These are phyloP conservation scores for Suhomyces vadensis DNA, from an alignment of 805 yeast species.

Conservation along the genomic window DNA sequence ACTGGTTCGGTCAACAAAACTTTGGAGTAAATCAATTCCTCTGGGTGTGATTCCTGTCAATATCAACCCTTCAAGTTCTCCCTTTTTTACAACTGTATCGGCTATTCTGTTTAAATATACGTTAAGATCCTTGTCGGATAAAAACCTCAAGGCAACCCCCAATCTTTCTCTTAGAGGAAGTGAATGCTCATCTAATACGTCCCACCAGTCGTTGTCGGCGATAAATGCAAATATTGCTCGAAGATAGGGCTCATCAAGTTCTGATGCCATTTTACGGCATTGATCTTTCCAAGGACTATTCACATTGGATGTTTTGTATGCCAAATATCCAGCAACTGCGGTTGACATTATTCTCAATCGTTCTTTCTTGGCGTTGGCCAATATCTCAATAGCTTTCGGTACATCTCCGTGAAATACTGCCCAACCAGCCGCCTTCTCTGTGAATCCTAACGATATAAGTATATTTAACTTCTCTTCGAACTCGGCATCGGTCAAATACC, in stretches of 20 bases:
- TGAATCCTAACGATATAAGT: slow-evolving; percentile 57
- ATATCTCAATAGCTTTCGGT: slow-evolving; percentile 72
- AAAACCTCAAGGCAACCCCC: slow-evolving; percentile 86
- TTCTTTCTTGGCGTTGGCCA: slow-evolving; percentile 72
- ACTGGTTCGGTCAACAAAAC: slow-evolving; percentile 82
- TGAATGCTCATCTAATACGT: slow-evolving; percentile 85
- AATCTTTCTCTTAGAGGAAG: slow-evolving; percentile 84
- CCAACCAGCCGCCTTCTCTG: slow-evolving; percentile 96
- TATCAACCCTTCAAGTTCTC: slow-evolving; percentile 89
- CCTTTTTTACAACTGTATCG: slow-evolving; percentile 66
- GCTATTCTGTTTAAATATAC: slow-evolving; percentile 71
- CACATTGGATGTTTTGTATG: slow-evolving; percentile 55
- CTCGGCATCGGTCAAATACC: slow-evolving; percentile 79
- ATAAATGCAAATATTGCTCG: slow-evolving; percentile 91
- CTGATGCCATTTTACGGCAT: slow-evolving; percentile 85
- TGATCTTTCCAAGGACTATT: slow-evolving; percentile 92
- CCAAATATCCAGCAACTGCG: slow-evolving; percentile 87
- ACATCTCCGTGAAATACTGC: slow-evolving; percentile 94
- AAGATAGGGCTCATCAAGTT: slow-evolving; percentile 83
- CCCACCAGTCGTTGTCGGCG: slow-evolving; percentile 96
- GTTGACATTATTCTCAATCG: slow-evolving; percentile 79
- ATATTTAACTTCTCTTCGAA: slow-evolving; percentile 65
- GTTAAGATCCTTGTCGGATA: slow-evolving; percentile 76
- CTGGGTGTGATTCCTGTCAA: slow-evolving; percentile 89
- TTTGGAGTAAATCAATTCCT: slow-evolving; percentile 78